Percentiles rank a stretch among this genome's conserved stretches.
phyloP scores from a whole-genome alignment of 169 alveolate species.

The Plasmodium blacklocki region DNA sequence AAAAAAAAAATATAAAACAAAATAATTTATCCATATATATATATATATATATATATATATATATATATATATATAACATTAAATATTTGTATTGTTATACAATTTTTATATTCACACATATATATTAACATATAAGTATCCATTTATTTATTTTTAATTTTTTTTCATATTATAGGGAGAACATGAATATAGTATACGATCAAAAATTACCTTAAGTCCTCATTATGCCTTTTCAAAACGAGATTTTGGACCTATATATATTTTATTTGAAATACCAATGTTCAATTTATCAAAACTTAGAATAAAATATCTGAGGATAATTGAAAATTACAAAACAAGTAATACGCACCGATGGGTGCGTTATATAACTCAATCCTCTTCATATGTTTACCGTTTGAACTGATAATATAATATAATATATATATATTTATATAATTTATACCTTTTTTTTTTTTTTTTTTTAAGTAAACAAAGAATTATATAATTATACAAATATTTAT shows the following conservation, averaged over 20 bases:
- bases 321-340: conserved; percentile 87
- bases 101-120: too few species aligned
- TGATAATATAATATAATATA: conserved; percentile 6
- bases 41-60: conserved; percentile 37
- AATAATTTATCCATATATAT: conserved; percentile 20
- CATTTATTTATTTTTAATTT: conserved; percentile 12
- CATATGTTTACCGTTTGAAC: conserved; percentile 92
- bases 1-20: conserved; percentile 2
- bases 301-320: conserved; percentile 93
- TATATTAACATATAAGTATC: background rate
- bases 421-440: too few species aligned
- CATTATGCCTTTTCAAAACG: conserved; percentile 83
- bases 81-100: conserved; percentile 32
- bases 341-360: conserved; percentile 97
- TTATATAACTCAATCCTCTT: conserved; percentile 94
- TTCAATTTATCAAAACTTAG: conserved; percentile 93
- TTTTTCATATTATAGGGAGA: conserved; percentile 46
- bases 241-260: conserved; percentile 93
- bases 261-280: conserved; percentile 96
- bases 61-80: conserved; percentile 10
- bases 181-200: conserved; percentile 41
- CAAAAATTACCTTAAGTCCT: conserved; percentile 80
- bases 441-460: too few species aligned
- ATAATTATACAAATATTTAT: too few species aligned
- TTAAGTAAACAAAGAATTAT: too few species aligned